phyloP scores from a whole-genome alignment of 495 filamentous ascomycete species.

The Trichoderma orchidacearum region DNA sequence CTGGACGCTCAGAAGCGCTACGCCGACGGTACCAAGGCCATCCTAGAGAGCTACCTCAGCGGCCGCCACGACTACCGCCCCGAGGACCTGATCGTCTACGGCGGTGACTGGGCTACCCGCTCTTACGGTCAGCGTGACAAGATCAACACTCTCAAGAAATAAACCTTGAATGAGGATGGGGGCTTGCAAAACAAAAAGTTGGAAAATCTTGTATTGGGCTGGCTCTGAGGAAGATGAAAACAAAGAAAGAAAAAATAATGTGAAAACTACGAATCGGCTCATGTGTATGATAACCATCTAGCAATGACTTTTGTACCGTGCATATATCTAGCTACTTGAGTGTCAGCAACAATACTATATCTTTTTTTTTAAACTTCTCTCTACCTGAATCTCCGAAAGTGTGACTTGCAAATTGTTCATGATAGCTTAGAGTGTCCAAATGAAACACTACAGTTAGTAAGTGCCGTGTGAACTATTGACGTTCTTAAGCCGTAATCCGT shows the following conservation, averaged over 20 bases:
- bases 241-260: background rate
- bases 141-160: constrained; percentile 3
- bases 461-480: no score
- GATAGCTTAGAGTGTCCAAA: no score
- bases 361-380: background rate
- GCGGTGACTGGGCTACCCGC: constrained; percentile 91
- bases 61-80: constrained; percentile 76
- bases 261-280: background rate
- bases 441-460: no score
- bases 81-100: constrained; percentile 84
- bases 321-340: background rate
- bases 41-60: constrained; percentile 80
- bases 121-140: constrained; percentile 75
- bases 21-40: constrained; percentile 74
- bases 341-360: background rate
- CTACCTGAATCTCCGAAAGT: background rate
- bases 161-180: background rate
- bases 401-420: background rate
- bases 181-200: background rate
- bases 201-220: background rate
- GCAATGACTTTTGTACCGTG: background rate
- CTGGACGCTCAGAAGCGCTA: constrained; percentile 96
- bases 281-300: background rate
- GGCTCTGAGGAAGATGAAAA: background rate
- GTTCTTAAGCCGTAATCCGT: no score